Evolutionary conservation across 2,329 filamentous ascomycete species (phyloP), one percentile per base, ranked within the genome.

Genomic region (Cercospora beticola): DNA sequence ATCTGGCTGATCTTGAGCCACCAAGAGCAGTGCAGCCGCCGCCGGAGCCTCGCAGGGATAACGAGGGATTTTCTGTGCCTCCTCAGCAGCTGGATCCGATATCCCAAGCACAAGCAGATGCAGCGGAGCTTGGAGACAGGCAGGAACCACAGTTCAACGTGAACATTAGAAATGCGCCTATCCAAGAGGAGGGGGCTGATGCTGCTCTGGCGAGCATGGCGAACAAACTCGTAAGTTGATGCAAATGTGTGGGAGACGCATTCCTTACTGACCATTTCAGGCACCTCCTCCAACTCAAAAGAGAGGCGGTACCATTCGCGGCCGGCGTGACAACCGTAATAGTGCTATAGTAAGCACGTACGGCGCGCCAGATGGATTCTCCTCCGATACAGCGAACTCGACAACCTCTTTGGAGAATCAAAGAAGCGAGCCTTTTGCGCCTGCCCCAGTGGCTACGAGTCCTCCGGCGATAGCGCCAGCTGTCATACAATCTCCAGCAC

Each of bases 321-420:
- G 95, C 62, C 90, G 95, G 69, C 88, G 95, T 77, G 94, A 98
- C 78, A 92, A 96, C 71, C 88, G 94, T 68, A 97, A 97, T 80
- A 97, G 94, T 1, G 89, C 97, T 65, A 94, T 95, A 64, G 67
- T 74, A 46, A 73, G 62, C 60, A 68, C 64, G 62, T 69, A 69
- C 63, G 68, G 62, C 21, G 60, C 66, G 21, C 68, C 71, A 26
- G 69, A 70, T 57, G 49, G 62, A n/a, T 64, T 57, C 21, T 64
- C 62, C 3, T 43, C 62, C 16, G 62, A 64, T 9, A 57, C 21
- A 16, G 62, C 62, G 10, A 64, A 64, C 23, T 52, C 56, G 21
- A 33, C 54, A 21, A n/a, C 66, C n/a, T 60, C 72, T 16, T 40
- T 68, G 21, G 66, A 69, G 18, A 43, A 33, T 26, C 31, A 40